Percentiles rank a stretch among this genome's conserved stretches.
Evolutionary conservation across 805 yeast species (phyloP).

Genomic region (Pichia kluyveri): DNA sequence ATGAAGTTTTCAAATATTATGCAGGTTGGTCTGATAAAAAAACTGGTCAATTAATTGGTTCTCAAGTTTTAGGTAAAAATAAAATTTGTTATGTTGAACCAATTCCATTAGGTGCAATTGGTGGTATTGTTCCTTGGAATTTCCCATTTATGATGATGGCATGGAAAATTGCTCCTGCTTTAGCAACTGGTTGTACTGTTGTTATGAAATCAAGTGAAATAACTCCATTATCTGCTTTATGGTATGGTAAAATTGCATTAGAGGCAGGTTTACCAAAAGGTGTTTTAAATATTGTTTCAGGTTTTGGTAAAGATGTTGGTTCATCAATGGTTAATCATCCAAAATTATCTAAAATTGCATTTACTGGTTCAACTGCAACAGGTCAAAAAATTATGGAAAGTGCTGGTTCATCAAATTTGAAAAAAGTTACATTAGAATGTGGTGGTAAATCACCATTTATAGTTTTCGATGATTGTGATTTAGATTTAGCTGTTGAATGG

Average conservation of each 20-base stretch:
- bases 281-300: constrained; percentile 64
- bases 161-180: constrained; percentile 73
- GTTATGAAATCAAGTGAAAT: constrained; percentile 68
- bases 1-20: constrained; percentile 46
- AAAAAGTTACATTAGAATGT: constrained; percentile 52
- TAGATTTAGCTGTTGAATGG: constrained; percentile 45
- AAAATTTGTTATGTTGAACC: constrained; percentile 47
- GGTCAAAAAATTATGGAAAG: constrained; percentile 63
- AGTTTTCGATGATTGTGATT: constrained; percentile 43
- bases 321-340: constrained; percentile 57
- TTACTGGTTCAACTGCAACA: constrained; percentile 72
- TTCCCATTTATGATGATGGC: constrained; percentile 71
- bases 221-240: constrained; percentile 66
- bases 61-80: constrained; percentile 25
- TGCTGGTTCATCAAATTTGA: constrained; percentile 49
- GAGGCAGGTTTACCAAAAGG: constrained; percentile 73
- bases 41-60: constrained; percentile 47
- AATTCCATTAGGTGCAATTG: constrained; percentile 66
- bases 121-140: constrained; percentile 78
- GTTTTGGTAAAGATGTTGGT: constrained; percentile 66
- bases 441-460: constrained; percentile 53
- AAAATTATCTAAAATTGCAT: constrained; percentile 61
- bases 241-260: constrained; percentile 49
- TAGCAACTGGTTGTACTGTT: constrained; percentile 66
- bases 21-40: constrained; percentile 79